Conservation (phyloP, 2,329 filamentous ascomycete species). For the Colletotrichum sp. region DNA sequence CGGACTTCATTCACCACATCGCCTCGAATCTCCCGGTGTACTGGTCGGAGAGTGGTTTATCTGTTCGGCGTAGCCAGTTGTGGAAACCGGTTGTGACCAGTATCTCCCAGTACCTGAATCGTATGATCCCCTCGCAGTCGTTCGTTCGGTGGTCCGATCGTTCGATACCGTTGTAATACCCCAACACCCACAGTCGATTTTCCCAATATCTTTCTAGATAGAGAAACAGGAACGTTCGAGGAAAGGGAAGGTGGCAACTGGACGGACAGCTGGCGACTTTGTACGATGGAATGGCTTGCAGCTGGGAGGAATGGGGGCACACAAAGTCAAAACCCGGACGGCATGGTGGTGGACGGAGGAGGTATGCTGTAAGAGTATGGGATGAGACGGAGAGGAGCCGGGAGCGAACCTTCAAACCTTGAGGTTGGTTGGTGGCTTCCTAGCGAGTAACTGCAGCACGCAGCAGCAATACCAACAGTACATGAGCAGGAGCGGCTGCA, state of each 20-base stretch:
- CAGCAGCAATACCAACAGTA: background rate
- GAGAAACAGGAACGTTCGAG: background rate
- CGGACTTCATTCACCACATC: background rate
- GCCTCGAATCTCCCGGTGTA: background rate
- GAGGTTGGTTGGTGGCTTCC: slow-evolving; percentile 13
- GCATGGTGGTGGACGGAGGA: slow-evolving; percentile 15
- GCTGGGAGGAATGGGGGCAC: slow-evolving; percentile 6
- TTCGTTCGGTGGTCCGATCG: slow-evolving; percentile 20
- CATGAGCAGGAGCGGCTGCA: background rate
- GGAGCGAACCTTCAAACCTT: slow-evolving; percentile 20
- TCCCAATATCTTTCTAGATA: background rate
- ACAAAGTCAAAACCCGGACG: slow-evolving; percentile 12
- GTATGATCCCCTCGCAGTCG: slow-evolving; percentile 14
- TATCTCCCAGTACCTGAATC: slow-evolving; percentile 13
- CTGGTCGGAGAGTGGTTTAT: background rate
- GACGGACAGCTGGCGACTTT: slow-evolving; percentile 12
- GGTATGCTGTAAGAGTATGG: slow-evolving; percentile 17
- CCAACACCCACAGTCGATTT: slow-evolving; percentile 2
- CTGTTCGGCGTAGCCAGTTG: background rate
- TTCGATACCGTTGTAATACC: slow-evolving; percentile 12
- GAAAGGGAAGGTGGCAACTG: background rate
- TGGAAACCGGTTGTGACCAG: background rate
- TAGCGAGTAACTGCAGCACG: background rate
- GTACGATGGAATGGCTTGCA: slow-evolving; percentile 11
- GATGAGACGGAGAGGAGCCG: slow-evolving; percentile 22